Evolutionary conservation across 176 grass and related monocot species (phyloP).

Genomic region (Alopecurus myosuroides): DNA sequence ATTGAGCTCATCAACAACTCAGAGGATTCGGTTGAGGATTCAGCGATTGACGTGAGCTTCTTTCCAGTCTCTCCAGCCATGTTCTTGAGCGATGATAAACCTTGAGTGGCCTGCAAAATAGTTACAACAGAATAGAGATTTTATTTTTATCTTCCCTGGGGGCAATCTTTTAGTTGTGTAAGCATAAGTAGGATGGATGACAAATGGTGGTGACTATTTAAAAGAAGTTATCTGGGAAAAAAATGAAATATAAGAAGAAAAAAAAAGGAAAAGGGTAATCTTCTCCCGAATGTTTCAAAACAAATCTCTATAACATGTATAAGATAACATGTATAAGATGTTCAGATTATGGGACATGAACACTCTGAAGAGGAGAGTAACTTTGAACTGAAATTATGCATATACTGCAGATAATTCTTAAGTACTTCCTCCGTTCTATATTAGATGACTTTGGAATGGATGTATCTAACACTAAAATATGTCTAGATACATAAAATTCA

Average conservation of each 20-base stretch:
- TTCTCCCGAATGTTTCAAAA: neutral
- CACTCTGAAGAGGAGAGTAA: neutral
- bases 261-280: neutral
- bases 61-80: slow-evolving; percentile 93
- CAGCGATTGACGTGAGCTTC: slow-evolving; percentile 76
- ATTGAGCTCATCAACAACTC: neutral
- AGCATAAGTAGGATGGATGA: neutral
- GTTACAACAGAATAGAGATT: neutral
- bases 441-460: too few species aligned
- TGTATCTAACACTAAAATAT: too few species aligned
- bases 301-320: too few species aligned
- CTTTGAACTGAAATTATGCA: neutral
- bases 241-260: neutral
- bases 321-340: neutral
- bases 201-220: neutral
- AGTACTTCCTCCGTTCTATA: too few species aligned
- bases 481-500: too few species aligned
- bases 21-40: slow-evolving; percentile 90
- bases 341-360: neutral
- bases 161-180: neutral
- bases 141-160: neutral
- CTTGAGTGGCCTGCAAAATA: slow-evolving; percentile 68
- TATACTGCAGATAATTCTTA: neutral
- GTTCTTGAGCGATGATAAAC: slow-evolving; percentile 87
- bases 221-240: slow-evolving; percentile 61